Evolutionary conservation across 805 yeast species (phyloP).

Genomic region (Wickerhamiella siamensis): DNA sequence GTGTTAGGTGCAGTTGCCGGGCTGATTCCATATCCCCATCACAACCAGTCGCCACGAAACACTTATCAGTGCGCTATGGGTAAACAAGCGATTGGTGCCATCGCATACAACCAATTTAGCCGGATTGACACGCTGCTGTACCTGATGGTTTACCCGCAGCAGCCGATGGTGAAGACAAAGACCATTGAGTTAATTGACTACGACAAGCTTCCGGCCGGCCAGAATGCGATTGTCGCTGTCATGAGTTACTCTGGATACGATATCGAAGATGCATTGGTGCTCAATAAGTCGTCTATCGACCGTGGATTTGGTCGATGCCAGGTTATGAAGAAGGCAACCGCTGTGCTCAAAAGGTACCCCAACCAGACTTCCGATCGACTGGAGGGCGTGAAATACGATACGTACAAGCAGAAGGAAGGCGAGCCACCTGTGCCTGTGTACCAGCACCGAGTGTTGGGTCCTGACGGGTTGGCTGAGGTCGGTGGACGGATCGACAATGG

Average conservation of each 20-base stretch:
- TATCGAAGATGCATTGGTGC: conserved; percentile 95
- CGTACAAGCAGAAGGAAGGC: conserved; percentile 35
- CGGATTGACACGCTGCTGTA: conserved; percentile 89
- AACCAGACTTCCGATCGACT: conserved; percentile 86
- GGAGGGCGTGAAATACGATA: conserved; percentile 77
- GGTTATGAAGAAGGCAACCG: conserved; percentile 81
- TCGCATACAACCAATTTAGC: conserved; percentile 90
- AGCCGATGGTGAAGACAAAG: conserved; percentile 96
- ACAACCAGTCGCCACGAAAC: conserved; percentile 83
- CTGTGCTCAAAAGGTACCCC: conserved; percentile 79
- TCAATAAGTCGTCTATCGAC: conserved; percentile 85
- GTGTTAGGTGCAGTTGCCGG: conserved; percentile 89
- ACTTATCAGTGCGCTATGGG: conserved; percentile 95
- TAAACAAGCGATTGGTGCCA: conserved; percentile 99
- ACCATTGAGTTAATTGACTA: conserved; percentile 91
- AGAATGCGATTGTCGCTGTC: conserved; percentile 96
- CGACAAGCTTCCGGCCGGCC: conserved; percentile 96
- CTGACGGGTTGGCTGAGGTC: conserved; percentile 94
- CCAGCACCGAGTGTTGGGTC: conserved; percentile 77
- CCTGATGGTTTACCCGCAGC: conserved; percentile 97
- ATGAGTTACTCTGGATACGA: conserved; percentile 99
- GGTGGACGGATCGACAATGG: conserved; percentile 85
- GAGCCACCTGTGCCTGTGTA: conserved; percentile 44
- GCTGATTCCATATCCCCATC: conserved; percentile 82
- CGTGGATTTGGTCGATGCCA: conserved; percentile 98